Percentiles rank a stretch among this genome's conserved stretches.
Evolutionary conservation across 2,329 filamentous ascomycete genomes (phyloP).

Genomic region (Aspergillus thermomutatus): DNA sequence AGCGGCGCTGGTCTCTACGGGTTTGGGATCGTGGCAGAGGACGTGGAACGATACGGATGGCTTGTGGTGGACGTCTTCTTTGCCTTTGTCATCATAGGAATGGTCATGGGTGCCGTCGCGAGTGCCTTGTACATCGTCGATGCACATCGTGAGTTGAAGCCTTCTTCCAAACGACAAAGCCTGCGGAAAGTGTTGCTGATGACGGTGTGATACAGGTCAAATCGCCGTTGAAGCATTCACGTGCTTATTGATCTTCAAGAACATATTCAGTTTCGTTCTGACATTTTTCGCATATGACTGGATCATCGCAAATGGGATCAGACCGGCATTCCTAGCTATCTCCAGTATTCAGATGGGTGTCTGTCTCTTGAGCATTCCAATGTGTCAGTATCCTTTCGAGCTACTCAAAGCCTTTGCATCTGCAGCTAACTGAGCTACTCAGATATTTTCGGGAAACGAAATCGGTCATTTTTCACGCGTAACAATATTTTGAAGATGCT

Average conservation of each 20-base stretch:
- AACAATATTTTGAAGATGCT: conserved; percentile 63
- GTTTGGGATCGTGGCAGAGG: conserved; percentile 70
- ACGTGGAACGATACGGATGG: conserved; percentile 64
- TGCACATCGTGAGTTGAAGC: conserved; percentile 67
- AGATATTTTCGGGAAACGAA: conserved; percentile 78
- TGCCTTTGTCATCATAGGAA: conserved; percentile 76
- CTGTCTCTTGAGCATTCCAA: conserved; percentile 70
- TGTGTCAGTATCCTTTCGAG: conserved; percentile 62
- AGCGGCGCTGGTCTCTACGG: conserved; percentile 78
- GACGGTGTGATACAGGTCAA: conserved; percentile 52
- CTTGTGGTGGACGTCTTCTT: conserved; percentile 78
- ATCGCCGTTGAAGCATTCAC: conserved; percentile 86
- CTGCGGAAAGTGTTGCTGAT: conserved; percentile 1
- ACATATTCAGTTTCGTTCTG: conserved; percentile 82
- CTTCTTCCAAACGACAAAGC: not conserved
- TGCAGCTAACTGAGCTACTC: conserved; percentile 1
- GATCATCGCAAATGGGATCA: conserved; percentile 61
- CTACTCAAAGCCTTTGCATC: not conserved
- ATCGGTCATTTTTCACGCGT: conserved; percentile 70
- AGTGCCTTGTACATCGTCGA: conserved; percentile 87
- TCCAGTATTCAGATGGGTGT: conserved; percentile 74
- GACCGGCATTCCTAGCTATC: conserved; percentile 64
- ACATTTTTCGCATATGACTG: conserved; percentile 84
- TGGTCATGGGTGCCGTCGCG: conserved; percentile 87
- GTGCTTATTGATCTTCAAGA: conserved; percentile 88